These are phyloP conservation scores for Penicilliopsis zonata DNA, from an alignment of 495 filamentous ascomycete species.

Conservation along the genomic window DNA sequence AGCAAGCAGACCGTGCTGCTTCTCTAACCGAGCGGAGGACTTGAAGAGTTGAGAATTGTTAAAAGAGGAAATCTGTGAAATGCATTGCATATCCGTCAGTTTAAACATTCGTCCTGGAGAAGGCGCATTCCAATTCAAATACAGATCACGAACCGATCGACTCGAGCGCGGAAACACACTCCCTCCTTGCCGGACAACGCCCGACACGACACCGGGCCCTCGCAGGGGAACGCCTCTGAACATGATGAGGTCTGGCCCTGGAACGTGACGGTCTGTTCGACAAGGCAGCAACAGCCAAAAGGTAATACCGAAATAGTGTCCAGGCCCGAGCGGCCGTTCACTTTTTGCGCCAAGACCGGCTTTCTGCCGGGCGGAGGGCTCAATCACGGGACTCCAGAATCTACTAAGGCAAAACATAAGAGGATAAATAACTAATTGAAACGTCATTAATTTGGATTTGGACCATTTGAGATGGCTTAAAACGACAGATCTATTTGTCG, in stretches of 20 bases:
- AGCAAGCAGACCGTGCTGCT: slow-evolving; percentile 13
- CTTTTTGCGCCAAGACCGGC: slow-evolving; percentile 12
- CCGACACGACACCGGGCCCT: slow-evolving; percentile 16
- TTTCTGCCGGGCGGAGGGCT: slow-evolving; percentile 31
- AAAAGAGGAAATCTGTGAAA: slow-evolving; percentile 27
- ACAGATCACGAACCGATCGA: slow-evolving; percentile 24
- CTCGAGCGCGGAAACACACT: slow-evolving; percentile 18
- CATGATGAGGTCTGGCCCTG: slow-evolving; percentile 16
- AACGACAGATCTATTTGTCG: no score
- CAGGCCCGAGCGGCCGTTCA: slow-evolving; percentile 1
- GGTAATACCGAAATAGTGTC: not conserved
- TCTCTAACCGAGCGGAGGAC: slow-evolving; percentile 10
- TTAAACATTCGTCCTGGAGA: slow-evolving; percentile 1
- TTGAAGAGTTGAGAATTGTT: slow-evolving; percentile 16
- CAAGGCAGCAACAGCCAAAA: no score
- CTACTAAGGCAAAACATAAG: no score
- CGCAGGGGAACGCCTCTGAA: slow-evolving; percentile 24
- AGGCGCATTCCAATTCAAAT: not conserved
- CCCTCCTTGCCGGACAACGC: slow-evolving; percentile 22
- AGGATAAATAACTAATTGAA: no score
- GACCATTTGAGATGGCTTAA: no score
- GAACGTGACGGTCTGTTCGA: slow-evolving; percentile 4
- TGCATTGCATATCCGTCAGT: slow-evolving; percentile 16
- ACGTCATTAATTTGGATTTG: no score
- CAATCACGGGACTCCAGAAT: no score